phyloP scores from a whole-genome alignment of 805 yeast genomes.

The Ogataea naganishii region DNA sequence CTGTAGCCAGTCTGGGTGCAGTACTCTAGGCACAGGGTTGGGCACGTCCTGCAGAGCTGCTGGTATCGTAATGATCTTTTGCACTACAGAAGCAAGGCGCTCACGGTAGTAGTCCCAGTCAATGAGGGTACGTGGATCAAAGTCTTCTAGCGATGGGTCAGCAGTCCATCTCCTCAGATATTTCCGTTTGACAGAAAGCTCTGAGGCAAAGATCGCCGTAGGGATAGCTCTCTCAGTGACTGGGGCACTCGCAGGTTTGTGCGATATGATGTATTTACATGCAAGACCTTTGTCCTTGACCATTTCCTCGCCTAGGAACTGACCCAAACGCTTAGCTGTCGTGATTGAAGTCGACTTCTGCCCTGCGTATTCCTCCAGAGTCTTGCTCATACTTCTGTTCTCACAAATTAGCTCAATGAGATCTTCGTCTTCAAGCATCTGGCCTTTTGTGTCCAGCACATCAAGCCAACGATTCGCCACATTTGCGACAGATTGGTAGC shows the following conservation, averaged over 20 bases:
- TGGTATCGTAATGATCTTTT: conserved; percentile 92
- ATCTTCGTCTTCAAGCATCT: conserved; percentile 86
- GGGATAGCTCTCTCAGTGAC: conserved; percentile 96
- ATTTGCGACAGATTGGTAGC: conserved; percentile 82
- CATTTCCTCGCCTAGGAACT: conserved; percentile 93
- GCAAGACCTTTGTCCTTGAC: conserved; percentile 94
- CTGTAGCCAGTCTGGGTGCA: conserved; percentile 89
- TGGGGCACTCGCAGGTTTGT: conserved; percentile 75
- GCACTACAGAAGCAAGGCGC: conserved; percentile 85
- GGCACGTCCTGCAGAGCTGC: conserved; percentile 85
- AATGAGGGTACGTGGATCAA: conserved; percentile 81
- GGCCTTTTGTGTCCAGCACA: conserved; percentile 81
- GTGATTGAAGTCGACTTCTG: conserved; percentile 95
- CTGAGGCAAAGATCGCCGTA: conserved; percentile 90
- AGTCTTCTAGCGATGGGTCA: conserved; percentile 66
- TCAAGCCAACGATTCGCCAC: conserved; percentile 97
- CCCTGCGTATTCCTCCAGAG: conserved; percentile 77
- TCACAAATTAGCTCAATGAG: conserved; percentile 92
- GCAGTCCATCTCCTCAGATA: conserved; percentile 82
- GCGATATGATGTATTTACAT: conserved; percentile 86
- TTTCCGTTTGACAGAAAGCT: conserved; percentile 53
- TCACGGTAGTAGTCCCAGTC: conserved; percentile 94
- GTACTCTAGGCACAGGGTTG: conserved; percentile 92
- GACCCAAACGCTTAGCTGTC: conserved; percentile 88
- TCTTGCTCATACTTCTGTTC: conserved; percentile 89